phyloP scores from a whole-genome alignment of 495 filamentous ascomycete species.

The Penicillium manginii region DNA sequence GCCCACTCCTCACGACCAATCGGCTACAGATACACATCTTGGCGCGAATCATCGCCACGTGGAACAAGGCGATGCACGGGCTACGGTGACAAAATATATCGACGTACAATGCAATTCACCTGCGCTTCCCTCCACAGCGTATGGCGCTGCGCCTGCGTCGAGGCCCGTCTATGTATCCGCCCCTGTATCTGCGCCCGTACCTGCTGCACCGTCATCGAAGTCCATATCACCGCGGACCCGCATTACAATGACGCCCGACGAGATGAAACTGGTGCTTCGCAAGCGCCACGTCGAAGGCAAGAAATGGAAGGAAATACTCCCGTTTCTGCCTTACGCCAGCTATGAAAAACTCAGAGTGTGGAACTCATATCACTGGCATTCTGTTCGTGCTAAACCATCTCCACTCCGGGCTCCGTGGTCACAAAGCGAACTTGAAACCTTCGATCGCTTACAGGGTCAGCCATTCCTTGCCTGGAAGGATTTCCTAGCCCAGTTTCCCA shows the following conservation, averaged over 20 bases:
- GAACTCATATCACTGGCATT: constrained; percentile 39
- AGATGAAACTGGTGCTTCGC: constrained; percentile 37
- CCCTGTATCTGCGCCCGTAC: background rate
- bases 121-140: constrained; percentile 5
- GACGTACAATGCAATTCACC: constrained; percentile 11
- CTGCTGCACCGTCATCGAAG: constrained; percentile 7
- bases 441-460: constrained; percentile 33
- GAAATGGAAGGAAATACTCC: constrained; percentile 38
- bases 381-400: constrained; percentile 37
- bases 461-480: constrained; percentile 38
- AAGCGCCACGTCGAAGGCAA: constrained; percentile 36
- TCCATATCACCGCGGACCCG: constrained; percentile 21
- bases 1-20: constrained; percentile 11
- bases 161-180: background rate
- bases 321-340: constrained; percentile 33
- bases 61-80: constrained; percentile 58
- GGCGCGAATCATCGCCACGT: constrained; percentile 7
- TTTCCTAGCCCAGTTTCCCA: constrained; percentile 34
- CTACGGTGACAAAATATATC: constrained; percentile 32
- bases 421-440: constrained; percentile 29
- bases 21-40: constrained; percentile 13
- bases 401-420: constrained; percentile 40
- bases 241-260: constrained; percentile 34
- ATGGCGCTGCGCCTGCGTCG: constrained; percentile 1
- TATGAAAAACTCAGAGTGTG: constrained; percentile 28